These are phyloP conservation scores for Sporobolomyces pararoseus DNA, from an alignment of 768 basidiomycete genomes.

Conservation along the genomic window DNA sequence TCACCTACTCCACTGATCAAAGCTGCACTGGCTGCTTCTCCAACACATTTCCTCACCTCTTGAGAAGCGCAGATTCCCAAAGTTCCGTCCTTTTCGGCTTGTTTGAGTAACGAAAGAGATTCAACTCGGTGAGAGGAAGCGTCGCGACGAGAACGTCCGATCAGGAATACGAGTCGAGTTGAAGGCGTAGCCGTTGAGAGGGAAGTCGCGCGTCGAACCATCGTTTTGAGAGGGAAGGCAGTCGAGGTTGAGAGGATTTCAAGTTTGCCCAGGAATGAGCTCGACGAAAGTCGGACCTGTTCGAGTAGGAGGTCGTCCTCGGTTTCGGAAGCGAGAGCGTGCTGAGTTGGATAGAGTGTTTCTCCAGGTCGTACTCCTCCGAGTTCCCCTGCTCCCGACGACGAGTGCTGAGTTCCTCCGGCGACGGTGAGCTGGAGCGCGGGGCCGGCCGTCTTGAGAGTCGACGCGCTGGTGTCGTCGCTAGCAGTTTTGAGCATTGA, in stretches of 20 bases:
- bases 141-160: slow-evolving; percentile 67
- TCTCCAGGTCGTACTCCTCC: slow-evolving; percentile 50
- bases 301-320: slow-evolving; percentile 78
- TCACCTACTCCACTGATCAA: slow-evolving; percentile 56
- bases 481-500: slow-evolving; percentile 25
- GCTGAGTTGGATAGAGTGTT: slow-evolving; percentile 65
- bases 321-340: slow-evolving; percentile 68
- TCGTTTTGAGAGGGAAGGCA: slow-evolving; percentile 48
- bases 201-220: slow-evolving; percentile 59
- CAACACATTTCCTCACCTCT: slow-evolving; percentile 62
- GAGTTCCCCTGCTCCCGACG: not conserved
- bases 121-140: slow-evolving; percentile 57
- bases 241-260: slow-evolving; percentile 42
- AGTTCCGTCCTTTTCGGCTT: slow-evolving; percentile 51
- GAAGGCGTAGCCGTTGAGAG: slow-evolving; percentile 46
- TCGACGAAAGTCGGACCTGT: slow-evolving; percentile 48
- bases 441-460: slow-evolving; percentile 3
- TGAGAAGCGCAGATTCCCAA: not conserved
- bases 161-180: slow-evolving; percentile 61
- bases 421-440: slow-evolving; percentile 18
- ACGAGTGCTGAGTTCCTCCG: slow-evolving; percentile 49
- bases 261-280: slow-evolving; percentile 38
- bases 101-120: slow-evolving; percentile 61
- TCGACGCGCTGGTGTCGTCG: slow-evolving; percentile 44
- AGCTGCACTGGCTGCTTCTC: slow-evolving; percentile 75